Evolutionary conservation across 306 rosid genomes (phyloP), one percentile per base, ranked within the genome.

Genomic region (Oemleria cerasiformis): DNA sequence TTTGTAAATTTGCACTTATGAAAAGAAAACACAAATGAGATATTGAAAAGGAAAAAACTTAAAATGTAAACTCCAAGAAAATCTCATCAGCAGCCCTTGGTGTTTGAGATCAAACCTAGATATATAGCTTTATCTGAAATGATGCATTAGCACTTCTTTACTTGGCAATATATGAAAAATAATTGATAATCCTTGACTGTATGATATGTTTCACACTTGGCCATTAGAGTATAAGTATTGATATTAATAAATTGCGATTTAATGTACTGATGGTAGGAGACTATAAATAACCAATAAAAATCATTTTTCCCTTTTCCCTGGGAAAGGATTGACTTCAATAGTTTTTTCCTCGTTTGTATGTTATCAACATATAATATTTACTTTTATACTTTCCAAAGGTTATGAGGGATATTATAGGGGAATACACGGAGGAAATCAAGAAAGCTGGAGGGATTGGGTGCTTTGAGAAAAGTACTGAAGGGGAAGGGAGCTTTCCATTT

Each of bases 351-450:
- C 16, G 3, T 45, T 41, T 7, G 47, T 67, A 3, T 51, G 36
- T 70, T 8, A 74, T 48, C 63, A 67, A 57, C 12, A 45, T 23
- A 21, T 44, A 64, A 50, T 45, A 4, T 68, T 53, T 41, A 38
- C 73, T 77, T 69, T 44, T n/a, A 7, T 63, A 30, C 50, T 65
- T 70, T 63, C 65, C 56, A 64, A 85, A 94, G 99, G 95, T 87
- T 54, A 89, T 77, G 78, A 87, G 95, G 79, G 92, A 86, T 77
- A 66, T 91, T 61, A 83, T 94, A 82, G 96, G 82, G 81, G 96
- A 87, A 56, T 89, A 69, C 81, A 94, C 84, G 96, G 99, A 83
- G 77, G 95, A 91, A 79, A 91, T 89, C 74, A 85, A 80, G 73
- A 76, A 80, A 71, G 96, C 87, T 51, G 90, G 88, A 65, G 96